These are phyloP conservation scores for Colletotrichum graminicola DNA, from an alignment of 2,329 filamentous ascomycete genomes.

Conservation along the genomic window DNA sequence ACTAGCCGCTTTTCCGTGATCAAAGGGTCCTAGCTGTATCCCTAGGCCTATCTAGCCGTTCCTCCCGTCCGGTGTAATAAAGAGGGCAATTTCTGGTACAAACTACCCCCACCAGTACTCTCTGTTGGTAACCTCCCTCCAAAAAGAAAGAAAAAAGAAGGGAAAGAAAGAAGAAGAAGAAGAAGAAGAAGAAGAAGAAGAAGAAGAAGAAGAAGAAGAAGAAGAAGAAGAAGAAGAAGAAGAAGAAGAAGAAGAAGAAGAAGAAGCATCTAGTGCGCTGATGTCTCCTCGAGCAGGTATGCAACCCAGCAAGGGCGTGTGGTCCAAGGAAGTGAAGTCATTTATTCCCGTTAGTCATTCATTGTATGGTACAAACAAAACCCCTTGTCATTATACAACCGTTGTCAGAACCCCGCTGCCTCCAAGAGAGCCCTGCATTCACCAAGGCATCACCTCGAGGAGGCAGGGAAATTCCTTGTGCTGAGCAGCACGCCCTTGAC, in stretches of 20 bases:
- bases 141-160: no score
- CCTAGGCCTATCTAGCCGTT: no score
- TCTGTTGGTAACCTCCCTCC: background rate
- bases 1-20: background rate
- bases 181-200: no score
- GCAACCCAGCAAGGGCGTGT: no score
- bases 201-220: no score
- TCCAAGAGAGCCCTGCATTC: background rate
- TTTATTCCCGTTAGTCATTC: slow-evolving; percentile 1
- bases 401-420: background rate
- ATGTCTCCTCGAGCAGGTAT: background rate
- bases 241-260: no score
- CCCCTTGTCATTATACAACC: background rate
- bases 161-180: no score
- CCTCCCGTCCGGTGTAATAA: no score
- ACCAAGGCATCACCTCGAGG: slow-evolving; percentile 46
- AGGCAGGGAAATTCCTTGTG: slow-evolving; percentile 77
- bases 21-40: background rate
- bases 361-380: slow-evolving; percentile 8
- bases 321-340: background rate
- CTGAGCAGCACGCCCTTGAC: slow-evolving; percentile 84
- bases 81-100: no score
- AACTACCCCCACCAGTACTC: background rate
- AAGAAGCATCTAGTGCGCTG: no score
- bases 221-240: no score